These are phyloP conservation scores for Gnomoniopsis sp. DNA, from an alignment of 2,329 filamentous ascomycete genomes.

Conservation along the genomic window DNA sequence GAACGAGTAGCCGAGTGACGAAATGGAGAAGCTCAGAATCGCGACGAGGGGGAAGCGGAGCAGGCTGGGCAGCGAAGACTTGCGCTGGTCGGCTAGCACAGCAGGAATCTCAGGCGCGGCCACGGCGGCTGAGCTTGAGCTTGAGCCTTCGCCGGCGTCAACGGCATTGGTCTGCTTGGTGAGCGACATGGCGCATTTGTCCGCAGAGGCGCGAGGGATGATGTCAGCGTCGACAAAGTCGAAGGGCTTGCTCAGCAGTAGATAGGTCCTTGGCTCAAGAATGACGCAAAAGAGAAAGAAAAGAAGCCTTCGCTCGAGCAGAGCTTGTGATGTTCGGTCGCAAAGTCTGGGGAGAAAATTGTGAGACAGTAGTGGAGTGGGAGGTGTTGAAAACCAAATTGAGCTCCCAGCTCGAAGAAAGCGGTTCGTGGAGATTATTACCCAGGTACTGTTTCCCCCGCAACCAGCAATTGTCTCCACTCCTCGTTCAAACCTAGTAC, in stretches of 20 bases:
- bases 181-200: slow-evolving; percentile 12
- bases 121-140: not conserved
- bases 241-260: not conserved
- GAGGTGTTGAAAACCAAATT: not conserved
- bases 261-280: not conserved
- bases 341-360: not conserved
- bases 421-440: not conserved
- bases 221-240: not conserved
- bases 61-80: slow-evolving; percentile 37
- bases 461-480: slow-evolving; percentile 2
- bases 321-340: not conserved
- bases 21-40: slow-evolving; percentile 57
- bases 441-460: not conserved
- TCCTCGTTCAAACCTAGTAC: not conserved
- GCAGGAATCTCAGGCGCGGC: not conserved
- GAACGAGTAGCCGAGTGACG: slow-evolving; percentile 61
- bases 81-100: slow-evolving; percentile 1
- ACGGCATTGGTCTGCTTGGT: slow-evolving; percentile 2
- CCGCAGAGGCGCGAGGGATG: not conserved
- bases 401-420: not conserved
- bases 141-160: slow-evolving; percentile 12
- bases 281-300: not conserved
- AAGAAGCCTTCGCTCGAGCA: not conserved
- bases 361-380: slow-evolving; percentile 5
- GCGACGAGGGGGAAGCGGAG: slow-evolving; percentile 53